Evolutionary conservation across 2,329 filamentous ascomycete species (phyloP), one percentile per base, ranked within the genome.

Genomic region (Sporothrix sp.): DNA sequence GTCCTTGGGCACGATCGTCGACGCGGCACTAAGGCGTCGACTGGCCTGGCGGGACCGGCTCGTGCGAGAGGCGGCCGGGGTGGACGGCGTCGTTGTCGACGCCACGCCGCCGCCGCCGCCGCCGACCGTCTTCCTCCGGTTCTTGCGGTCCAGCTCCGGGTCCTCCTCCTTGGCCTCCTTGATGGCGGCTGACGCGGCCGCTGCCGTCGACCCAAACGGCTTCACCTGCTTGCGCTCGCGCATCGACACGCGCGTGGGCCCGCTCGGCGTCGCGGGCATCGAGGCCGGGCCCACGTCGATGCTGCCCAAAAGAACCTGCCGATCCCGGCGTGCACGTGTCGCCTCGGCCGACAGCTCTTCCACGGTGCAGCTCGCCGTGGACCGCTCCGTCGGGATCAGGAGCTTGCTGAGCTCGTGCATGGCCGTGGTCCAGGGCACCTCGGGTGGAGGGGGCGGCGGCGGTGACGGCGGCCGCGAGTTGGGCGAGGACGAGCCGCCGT

Each of bases 371-470:
- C 89, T 95, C 48, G 74, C 75, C 0, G 85, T 89, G 58, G 88
- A 80, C 3, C 89, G 78, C 57, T 84, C 75, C 0, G 7, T 73
- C 0, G 91, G 93, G 51, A 96, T 85, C 20, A 97, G 75, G 4
- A 94, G 65, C 62, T 87, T 89, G 60, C 82, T 86, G 11, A 97
- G 70, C 62, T 95, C 89, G 59, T 87, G 79, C 0, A 87, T 78
- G n/a, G 90, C 89, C 25, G 84, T 77, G 0, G 83, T 78, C 93
- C 91, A 97, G 38, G 86, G 77, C 0, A 97, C 84, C 39, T 90
- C 85, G 3, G 90, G 88, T 1, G 84, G 78, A 8, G 87, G 86
- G 1, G 84, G 83, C 3, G 82, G 79, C 3, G 78, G 73, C 27
- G 72, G 66, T 33, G 74, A 67, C 14, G 68, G 66, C 25, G 47